Percentiles rank a stretch among this genome's conserved stretches.
phyloP scores from a whole-genome alignment of 148 eudicot species.

The Camellia lanceoleosa region DNA sequence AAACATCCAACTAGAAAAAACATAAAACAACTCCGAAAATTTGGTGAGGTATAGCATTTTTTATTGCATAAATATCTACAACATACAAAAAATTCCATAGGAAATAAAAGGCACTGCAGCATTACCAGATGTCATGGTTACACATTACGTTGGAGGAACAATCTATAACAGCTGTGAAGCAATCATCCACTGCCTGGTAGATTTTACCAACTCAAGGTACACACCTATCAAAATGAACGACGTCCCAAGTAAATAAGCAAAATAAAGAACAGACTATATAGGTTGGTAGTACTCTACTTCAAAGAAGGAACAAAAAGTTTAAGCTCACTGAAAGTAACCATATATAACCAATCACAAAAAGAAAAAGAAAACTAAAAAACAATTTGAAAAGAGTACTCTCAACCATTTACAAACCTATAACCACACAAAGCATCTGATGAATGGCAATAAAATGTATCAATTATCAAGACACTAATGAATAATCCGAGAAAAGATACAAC shows the following conservation, averaged over 20 bases:
- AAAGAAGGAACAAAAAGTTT: no score
- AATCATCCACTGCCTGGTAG: constrained; percentile 32
- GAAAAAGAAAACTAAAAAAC: background rate
- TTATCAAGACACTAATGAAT: background rate
- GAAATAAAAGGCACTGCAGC: background rate
- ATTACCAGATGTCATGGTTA: constrained; percentile 26
- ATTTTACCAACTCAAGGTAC: background rate
- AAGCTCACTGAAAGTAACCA: no score
- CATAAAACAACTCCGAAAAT: no score
- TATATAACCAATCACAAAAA: background rate
- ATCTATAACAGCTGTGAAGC: constrained; percentile 35
- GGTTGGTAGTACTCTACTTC: background rate
- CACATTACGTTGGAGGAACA: constrained; percentile 20
- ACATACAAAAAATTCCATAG: background rate
- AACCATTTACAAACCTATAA: background rate
- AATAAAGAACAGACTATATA: background rate
- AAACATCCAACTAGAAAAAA: no score
- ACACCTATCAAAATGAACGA: constrained; percentile 10
- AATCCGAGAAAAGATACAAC: background rate
- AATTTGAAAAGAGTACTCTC: background rate
- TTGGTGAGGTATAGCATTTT: no score
- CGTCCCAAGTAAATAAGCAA: background rate
- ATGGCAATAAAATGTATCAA: background rate
- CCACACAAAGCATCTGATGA: background rate
- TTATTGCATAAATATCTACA: background rate